A percentile compares a stretch with the other conserved stretches of the same genome.
phyloP scores from a whole-genome alignment of 768 basidiomycete genomes.

The Psilocybe subaeruginosa region DNA sequence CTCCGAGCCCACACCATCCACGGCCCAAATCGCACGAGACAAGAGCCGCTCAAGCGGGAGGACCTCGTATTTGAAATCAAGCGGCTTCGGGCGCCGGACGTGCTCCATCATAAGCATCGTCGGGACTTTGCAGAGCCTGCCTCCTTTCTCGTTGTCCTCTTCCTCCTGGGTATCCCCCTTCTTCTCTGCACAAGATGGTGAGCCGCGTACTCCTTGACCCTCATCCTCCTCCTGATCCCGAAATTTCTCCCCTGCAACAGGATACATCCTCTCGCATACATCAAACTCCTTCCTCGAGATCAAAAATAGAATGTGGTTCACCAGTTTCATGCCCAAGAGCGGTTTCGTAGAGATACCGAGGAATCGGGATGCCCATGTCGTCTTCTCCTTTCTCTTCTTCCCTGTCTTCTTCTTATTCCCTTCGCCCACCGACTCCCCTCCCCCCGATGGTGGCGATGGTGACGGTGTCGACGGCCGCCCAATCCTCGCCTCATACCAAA shows the following conservation, averaged over 20 bases:
- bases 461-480: neutral
- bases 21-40: conserved; percentile 16
- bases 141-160: neutral
- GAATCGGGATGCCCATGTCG: neutral
- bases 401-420: neutral
- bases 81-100: conserved; percentile 11
- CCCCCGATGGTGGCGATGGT: too few species aligned
- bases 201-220: too few species aligned
- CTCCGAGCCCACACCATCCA: neutral
- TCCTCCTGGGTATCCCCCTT: too few species aligned
- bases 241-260: neutral
- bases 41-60: conserved; percentile 23
- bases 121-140: conserved; percentile 8
- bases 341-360: neutral
- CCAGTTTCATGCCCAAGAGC: neutral
- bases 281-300: neutral
- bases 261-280: neutral
- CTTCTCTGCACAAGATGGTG: too few species aligned
- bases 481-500: neutral
- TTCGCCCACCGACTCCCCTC: neutral
- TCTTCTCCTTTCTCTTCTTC: neutral
- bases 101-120: conserved; percentile 22
- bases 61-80: conserved; percentile 14
- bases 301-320: neutral
- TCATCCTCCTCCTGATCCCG: neutral